A percentile compares a stretch with the other conserved stretches of the same genome.
phyloP scores from a whole-genome alignment of 345 rosid species.

The Citrus maxima region DNA sequence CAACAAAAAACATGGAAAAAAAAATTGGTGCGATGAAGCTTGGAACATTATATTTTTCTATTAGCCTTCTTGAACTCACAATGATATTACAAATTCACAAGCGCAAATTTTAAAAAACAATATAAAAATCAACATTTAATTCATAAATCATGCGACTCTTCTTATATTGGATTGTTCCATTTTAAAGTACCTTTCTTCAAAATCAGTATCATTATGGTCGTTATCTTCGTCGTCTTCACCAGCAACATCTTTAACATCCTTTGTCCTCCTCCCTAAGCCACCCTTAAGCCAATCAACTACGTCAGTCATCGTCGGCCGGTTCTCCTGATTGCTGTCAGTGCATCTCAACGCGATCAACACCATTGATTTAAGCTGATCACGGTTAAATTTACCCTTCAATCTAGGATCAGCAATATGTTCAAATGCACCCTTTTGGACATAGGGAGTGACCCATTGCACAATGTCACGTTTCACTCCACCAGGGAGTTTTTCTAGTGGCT shows the following conservation, averaged over 20 bases:
- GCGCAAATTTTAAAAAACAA: background rate
- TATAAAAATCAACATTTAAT: slow-evolving; percentile 9
- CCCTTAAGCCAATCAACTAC: slow-evolving; percentile 56
- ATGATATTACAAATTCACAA: background rate
- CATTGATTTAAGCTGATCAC: slow-evolving; percentile 28
- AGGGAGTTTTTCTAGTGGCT: slow-evolving; percentile 53
- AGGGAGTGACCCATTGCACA: slow-evolving; percentile 58
- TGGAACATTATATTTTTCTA: background rate
- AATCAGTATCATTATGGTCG: slow-evolving; percentile 3
- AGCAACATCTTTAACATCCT: slow-evolving; percentile 14
- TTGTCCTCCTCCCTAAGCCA: slow-evolving; percentile 25
- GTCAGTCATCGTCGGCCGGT: slow-evolving; percentile 53
- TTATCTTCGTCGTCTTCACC: slow-evolving; percentile 15
- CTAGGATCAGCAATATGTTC: slow-evolving; percentile 48
- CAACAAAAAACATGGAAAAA: too few relatives aligned
- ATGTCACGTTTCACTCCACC: slow-evolving; percentile 57
- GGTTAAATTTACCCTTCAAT: slow-evolving; percentile 44
- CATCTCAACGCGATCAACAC: slow-evolving; percentile 45
- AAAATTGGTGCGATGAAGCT: background rate
- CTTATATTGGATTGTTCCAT: slow-evolving; percentile 1
- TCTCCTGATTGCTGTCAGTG: slow-evolving; percentile 42
- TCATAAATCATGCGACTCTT: background rate
- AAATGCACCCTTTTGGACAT: slow-evolving; percentile 46
- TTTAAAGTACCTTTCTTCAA: slow-evolving; percentile 13
- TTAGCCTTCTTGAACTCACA: background rate